Evolutionary conservation across 2,329 filamentous ascomycete species (phyloP), one percentile per base, ranked within the genome.

Genomic region (Sarocladium oryzae): DNA sequence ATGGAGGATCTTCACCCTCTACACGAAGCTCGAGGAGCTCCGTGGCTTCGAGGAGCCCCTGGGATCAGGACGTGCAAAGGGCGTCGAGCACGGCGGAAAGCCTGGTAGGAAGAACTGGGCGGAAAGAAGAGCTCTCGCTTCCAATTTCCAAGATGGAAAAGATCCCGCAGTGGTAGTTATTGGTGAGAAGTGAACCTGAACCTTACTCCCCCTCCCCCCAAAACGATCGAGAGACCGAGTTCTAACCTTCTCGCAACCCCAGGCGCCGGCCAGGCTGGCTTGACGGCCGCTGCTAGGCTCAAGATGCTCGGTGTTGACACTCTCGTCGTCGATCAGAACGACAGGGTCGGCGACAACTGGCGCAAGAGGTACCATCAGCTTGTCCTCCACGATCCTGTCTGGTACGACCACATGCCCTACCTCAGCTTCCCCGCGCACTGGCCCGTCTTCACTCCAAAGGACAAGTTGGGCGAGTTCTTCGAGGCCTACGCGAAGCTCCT

Each of bases 381-480:
- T 0, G 82, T 86, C 1, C 76, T 85, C 0, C 84, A 88, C 57
- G 84, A 87, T 56, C 82, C 83, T 0, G 78, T 86, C 2, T 83
- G 73, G 70, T 78, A 74, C 52, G 75, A 78, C 51, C 77, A 82
- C 58, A 68, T 86, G 69, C 80, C 84, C 0, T 88, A 85, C 61
- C 57, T 88, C 3, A 67, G 69, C 0, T 88, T 87, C 60, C 85
- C 84, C 0, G 60, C 73, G 0, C 74, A 75, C 50, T 88, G 84
- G 84, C 84, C 84, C 3, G 69, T 85, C 15, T 88, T 85, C 62
- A 86, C 83, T 0, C 82, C 84, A 4, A 88, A 87, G 60, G 84
- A 88, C 63, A 88, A 88, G 60, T 69, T 87, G 0, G 85, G 74
- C 1, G 81, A 86, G 38, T 88, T 81, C 66, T 82, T 88, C 54